Conservation (phyloP, 768 basidiomycete genomes). For the Rhizopogon vulgaris region DNA sequence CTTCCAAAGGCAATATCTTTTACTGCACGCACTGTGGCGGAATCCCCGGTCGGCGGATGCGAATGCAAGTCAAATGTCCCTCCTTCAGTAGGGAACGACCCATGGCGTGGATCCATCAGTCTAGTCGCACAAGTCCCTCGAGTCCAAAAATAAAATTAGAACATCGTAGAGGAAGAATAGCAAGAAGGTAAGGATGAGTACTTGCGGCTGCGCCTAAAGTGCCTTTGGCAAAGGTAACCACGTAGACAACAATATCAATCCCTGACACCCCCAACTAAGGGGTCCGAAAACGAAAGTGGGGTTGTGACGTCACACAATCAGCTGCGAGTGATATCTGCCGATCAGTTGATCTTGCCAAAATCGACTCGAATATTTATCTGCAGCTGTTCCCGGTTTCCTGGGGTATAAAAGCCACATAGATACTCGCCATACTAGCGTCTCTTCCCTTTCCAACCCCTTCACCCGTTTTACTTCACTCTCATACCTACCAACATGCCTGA, state of each 20-base stretch:
- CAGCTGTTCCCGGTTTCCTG: not conserved
- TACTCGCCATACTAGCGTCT: not conserved
- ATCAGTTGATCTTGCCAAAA: not conserved
- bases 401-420: conserved; percentile 3
- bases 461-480: not conserved
- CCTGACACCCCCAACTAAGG: too few species aligned
- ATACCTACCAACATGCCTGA: conserved; percentile 36
- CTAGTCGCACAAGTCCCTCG: too few species aligned
- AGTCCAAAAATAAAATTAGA: not conserved
- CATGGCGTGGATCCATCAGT: conserved; percentile 11
- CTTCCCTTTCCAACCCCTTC: conserved; percentile 3
- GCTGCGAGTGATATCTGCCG: not conserved
- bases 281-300: not conserved
- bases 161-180: not conserved
- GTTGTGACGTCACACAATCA: conserved; percentile 23
- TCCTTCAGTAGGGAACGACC: conserved; percentile 5
- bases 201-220: too few species aligned
- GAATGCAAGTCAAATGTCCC: not conserved
- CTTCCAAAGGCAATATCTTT: conserved; percentile 47
- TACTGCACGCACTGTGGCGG: conserved; percentile 20
- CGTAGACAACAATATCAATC: too few species aligned
- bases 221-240: too few species aligned
- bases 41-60: not conserved
- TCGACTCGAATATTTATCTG: too few species aligned
- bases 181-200: not conserved